Base-by-base conservation (phyloP, 83 land plant genomes). In the Picea engelmannii region DNA sequence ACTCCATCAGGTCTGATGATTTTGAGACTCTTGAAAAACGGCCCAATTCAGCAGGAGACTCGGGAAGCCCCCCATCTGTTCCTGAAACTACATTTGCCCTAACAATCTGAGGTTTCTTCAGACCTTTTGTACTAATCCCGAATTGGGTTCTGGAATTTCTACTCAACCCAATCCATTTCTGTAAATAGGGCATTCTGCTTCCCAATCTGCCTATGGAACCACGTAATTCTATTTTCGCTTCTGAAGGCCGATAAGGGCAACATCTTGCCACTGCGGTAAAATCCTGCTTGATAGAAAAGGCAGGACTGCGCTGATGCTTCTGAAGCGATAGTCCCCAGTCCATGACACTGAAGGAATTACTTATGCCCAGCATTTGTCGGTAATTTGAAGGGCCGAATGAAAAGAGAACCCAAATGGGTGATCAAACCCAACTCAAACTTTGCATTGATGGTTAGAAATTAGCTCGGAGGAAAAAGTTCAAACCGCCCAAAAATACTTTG, bases 1-100 rank as follows among this genome's bases (percentile, higher is more conserved):
- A 77, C 63, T 81, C 74, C 60, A 83, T 38, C 62, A 85, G 81
- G 24, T 83, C 82, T 65, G 90, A 80, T 15, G 61, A 76, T 31
- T 76, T 59, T 24, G 78, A 76, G 18, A 25, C 61, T 73, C 77
- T 27, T 73, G 77, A 10, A 55, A 73, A 13, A 13, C 35, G 61
- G 6, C 78, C 35, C 38, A 76, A 25, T 17, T 76, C 58, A 76
- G 25, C 20, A 25, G 7, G 13, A 12, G 78, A 76, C 24, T 76
- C 35, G 2, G 78, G 31, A 24, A 76, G 12, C 23, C 23, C 78
- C 13, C 27, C 78, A 52, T 76, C 61, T 55, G 62, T 60, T 55
- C 78, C 78, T 5, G 78, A 76, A 52, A 76, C 78, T 18, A 55
- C 35, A 15, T 76, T 25, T 52, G 61, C 61, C 78, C 62, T 52